Evolutionary conservation across 257 asterid genomes (phyloP).

Genomic region (Scutellaria baicalensis): DNA sequence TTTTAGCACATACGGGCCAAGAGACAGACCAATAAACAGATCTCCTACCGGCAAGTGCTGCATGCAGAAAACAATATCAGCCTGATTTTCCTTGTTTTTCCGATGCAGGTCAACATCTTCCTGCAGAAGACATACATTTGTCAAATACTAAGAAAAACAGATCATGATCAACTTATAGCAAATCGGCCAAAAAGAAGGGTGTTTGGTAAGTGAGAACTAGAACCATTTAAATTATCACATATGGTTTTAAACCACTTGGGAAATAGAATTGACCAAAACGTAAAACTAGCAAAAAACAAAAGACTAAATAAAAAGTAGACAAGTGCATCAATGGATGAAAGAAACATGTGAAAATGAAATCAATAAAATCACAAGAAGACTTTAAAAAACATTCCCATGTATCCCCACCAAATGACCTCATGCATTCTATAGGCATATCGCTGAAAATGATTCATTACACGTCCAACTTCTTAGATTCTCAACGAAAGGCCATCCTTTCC

Average conservation of each 20-base stretch:
- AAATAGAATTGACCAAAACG: slow-evolving; percentile 1
- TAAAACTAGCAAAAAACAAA: not conserved
- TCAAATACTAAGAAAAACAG: not conserved
- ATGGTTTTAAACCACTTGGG: not conserved
- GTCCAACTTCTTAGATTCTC: not conserved
- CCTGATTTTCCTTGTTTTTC: slow-evolving; percentile 69
- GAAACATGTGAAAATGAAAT: not conserved
- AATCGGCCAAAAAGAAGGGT: not conserved
- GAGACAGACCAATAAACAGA: not conserved
- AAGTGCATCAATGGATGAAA: not conserved
- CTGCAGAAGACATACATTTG: slow-evolving; percentile 38
- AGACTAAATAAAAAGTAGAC: not conserved
- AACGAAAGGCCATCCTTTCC: not conserved
- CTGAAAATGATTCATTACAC: not conserved
- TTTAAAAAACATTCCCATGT: not conserved
- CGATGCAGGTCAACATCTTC: slow-evolving; percentile 57
- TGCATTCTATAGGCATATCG: not conserved
- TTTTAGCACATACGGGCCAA: not conserved
- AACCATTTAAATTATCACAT: not conserved
- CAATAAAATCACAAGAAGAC: not conserved
- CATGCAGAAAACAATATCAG: slow-evolving; percentile 87
- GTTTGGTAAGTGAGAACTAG: not conserved
- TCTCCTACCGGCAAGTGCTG: slow-evolving; percentile 78
- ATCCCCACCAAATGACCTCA: not conserved
- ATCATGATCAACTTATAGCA: not conserved